Conservation (phyloP, 371 early-diverging fungal genomes). For the Mucor sp. region DNA sequence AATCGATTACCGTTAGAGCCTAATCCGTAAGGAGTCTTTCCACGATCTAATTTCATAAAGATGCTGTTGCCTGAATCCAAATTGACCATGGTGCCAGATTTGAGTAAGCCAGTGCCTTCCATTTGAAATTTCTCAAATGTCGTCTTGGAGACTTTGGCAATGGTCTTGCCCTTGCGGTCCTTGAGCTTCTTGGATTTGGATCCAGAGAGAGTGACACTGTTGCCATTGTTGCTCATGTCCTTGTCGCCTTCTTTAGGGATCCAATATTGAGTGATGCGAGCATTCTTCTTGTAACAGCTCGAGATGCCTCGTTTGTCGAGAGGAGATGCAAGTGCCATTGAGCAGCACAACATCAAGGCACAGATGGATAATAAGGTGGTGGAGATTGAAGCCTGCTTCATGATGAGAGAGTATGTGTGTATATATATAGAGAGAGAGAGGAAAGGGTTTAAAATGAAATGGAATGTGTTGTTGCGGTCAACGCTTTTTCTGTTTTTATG, state of each 20-base stretch:
- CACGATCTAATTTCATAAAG: slow-evolving; percentile 17
- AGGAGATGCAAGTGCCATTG: background rate
- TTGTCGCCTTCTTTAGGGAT: slow-evolving; percentile 34
- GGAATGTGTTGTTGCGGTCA: background rate
- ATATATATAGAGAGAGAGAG: background rate
- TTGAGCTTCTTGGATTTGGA: slow-evolving; percentile 12
- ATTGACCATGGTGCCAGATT: slow-evolving; percentile 30
- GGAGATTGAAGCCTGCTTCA: slow-evolving; percentile 7
- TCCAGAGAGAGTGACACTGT: slow-evolving; percentile 16
- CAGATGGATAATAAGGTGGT: background rate
- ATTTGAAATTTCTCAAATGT: slow-evolving; percentile 38
- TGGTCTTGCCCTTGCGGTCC: slow-evolving; percentile 14
- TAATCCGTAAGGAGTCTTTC: slow-evolving; percentile 18
- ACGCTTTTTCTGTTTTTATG: background rate
- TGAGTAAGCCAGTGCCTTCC: slow-evolving; percentile 35
- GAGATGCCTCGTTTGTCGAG: slow-evolving; percentile 8
- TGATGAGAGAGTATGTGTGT: background rate
- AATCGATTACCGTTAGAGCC: slow-evolving; percentile 29
- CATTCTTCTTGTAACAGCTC: slow-evolving; percentile 20
- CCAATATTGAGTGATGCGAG: slow-evolving; percentile 31
- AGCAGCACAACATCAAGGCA: background rate
- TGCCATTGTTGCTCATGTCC: slow-evolving; percentile 35
- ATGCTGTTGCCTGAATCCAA: slow-evolving; percentile 9
- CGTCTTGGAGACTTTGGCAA: slow-evolving; percentile 24
- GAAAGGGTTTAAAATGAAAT: background rate